Evolutionary conservation across 1,284 basidiomycete species (phyloP).

Genomic region (Ceratobasidium sp.): DNA sequence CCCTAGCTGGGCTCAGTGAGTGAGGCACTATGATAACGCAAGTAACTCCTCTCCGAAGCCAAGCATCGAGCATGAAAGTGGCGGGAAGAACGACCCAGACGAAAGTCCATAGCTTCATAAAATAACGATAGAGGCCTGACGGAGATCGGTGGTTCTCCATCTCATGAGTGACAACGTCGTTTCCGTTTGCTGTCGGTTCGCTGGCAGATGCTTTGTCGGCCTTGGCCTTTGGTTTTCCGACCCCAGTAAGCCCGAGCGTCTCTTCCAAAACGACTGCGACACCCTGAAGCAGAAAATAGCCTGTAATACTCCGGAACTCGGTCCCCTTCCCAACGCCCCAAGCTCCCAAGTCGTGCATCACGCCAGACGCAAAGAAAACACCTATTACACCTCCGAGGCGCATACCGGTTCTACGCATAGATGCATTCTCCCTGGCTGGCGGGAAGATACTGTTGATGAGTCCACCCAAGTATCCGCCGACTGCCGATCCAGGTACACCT

Average conservation of each 20-base stretch:
- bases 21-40: conserved; percentile 12
- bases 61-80: conserved; percentile 27
- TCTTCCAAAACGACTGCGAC: conserved; percentile 60
- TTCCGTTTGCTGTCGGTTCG: neutral
- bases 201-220: neutral
- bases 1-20: conserved; percentile 15
- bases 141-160: neutral
- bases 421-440: neutral
- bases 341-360: conserved; percentile 63
- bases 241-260: conserved; percentile 1
- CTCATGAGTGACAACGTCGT: neutral
- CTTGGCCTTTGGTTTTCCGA: neutral
- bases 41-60: conserved; percentile 16
- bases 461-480: conserved; percentile 1
- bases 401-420: neutral
- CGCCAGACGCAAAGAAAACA: conserved; percentile 63
- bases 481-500: neutral
- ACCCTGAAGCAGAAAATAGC: conserved; percentile 66
- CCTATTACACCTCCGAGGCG: conserved; percentile 58
- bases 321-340: conserved; percentile 65
- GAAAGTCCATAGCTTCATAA: conserved; percentile 26
- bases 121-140: neutral
- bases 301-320: conserved; percentile 55
- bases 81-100: conserved; percentile 23
- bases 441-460: neutral